These are phyloP conservation scores for Sisymbrium altissimum DNA, from an alignment of 345 rosid genomes.

Conservation along the genomic window DNA sequence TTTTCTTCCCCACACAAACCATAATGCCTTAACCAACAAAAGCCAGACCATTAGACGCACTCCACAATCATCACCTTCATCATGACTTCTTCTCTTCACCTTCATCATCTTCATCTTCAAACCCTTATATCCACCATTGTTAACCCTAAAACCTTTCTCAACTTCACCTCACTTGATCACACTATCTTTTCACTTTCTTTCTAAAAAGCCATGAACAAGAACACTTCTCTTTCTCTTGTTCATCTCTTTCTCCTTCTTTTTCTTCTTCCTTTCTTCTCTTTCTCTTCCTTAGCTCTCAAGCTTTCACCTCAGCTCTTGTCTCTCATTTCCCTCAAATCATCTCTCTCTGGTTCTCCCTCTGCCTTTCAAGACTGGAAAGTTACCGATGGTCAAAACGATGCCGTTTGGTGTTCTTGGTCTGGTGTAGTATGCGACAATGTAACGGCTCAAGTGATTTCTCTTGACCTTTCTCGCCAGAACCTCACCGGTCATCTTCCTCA, in stretches of 20 bases:
- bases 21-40: conserved; percentile 37
- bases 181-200: conserved; percentile 29
- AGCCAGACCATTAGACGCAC: conserved; percentile 39
- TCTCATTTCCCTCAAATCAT: conserved; percentile 69
- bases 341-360: conserved; percentile 52
- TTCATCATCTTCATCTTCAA: conserved; percentile 7
- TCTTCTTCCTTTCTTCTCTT: conserved; percentile 32
- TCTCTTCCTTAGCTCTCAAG: conserved; percentile 35
- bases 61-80: conserved; percentile 45
- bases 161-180: conserved; percentile 25
- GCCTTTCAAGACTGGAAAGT: conserved; percentile 72
- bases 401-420: conserved; percentile 87
- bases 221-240: conserved; percentile 40
- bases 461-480: conserved; percentile 71
- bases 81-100: conserved; percentile 48
- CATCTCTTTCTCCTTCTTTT: conserved; percentile 9
- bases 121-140: conserved; percentile 44
- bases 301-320: conserved; percentile 59
- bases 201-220: conserved; percentile 28
- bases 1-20: conserved; percentile 35
- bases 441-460: conserved; percentile 52
- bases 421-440: conserved; percentile 64
- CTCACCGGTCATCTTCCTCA: conserved; percentile 69
- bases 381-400: conserved; percentile 30
- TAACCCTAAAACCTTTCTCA: conserved; percentile 22